phyloP scores from a whole-genome alignment of 345 rosid species.

The Sisymbrium irio region DNA sequence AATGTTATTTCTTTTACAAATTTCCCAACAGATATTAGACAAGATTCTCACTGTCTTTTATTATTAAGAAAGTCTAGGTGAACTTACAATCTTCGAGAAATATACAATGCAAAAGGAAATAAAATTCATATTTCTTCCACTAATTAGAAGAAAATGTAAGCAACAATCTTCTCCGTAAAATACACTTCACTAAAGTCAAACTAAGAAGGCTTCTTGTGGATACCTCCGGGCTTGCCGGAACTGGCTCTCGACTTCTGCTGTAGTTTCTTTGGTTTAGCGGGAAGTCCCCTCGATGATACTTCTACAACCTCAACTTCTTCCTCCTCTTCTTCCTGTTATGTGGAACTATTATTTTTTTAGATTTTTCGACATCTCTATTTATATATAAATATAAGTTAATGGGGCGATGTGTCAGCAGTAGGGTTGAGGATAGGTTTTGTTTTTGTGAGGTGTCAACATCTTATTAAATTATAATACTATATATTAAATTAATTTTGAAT shows the following conservation, averaged over 20 bases:
- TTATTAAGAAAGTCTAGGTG: neutral
- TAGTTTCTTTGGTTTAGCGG: neutral
- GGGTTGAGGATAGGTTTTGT: neutral
- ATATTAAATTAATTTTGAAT: neutral
- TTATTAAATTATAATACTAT: neutral
- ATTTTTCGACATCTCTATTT: neutral
- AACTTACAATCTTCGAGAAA: neutral
- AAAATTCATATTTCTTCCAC: neutral
- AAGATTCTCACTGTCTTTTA: neutral
- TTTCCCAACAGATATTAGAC: neutral
- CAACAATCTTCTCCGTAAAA: neutral
- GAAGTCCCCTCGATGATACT: slow-evolving; percentile 27
- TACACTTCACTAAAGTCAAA: neutral
- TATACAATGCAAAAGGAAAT: neutral
- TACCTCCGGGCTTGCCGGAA: slow-evolving; percentile 22
- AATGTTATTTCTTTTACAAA: neutral
- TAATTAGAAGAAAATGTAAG: neutral
- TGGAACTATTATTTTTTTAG: neutral
- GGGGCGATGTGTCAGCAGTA: slow-evolving; percentile 4
- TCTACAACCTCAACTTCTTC: slow-evolving; percentile 14
- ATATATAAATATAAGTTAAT: neutral
- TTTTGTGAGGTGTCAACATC: neutral
- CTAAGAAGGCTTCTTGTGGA: neutral
- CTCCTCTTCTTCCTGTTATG: neutral
- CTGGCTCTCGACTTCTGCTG: slow-evolving; percentile 23